Conservation (phyloP, 2,329 filamentous ascomycete genomes). For the Fusarium devonianum region DNA sequence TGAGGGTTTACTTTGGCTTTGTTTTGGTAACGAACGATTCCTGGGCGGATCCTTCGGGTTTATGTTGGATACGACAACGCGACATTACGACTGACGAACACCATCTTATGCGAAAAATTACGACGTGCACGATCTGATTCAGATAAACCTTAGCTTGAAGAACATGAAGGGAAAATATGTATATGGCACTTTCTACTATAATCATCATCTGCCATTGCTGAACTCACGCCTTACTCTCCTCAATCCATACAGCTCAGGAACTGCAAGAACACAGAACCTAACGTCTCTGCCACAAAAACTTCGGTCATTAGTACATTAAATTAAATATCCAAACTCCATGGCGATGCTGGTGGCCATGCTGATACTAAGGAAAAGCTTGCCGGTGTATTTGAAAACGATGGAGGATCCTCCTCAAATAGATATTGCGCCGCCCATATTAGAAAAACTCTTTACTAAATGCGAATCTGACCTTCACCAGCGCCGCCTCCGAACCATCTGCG, state of each 20-base stretch:
- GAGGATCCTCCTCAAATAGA: conserved; percentile 5
- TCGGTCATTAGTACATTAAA: conserved; percentile 11
- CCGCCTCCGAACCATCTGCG: conserved; percentile 66
- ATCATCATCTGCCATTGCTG: too few relatives aligned
- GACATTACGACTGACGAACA: conserved; percentile 30
- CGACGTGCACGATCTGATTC: conserved; percentile 21
- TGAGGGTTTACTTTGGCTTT: conserved; percentile 1
- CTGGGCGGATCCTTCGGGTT: too few relatives aligned
- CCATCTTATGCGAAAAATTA: conserved; percentile 14
- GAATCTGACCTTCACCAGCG: conserved; percentile 46
- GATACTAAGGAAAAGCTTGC: conserved; percentile 19
- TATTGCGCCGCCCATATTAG: conserved; percentile 13
- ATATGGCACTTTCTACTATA: conserved; percentile 9
- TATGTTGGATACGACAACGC: conserved; percentile 5
- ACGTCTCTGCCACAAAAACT: too few relatives aligned
- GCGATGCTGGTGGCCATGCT: conserved; percentile 19
- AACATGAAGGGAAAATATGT: conserved; percentile 19
- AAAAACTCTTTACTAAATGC: conserved; percentile 29
- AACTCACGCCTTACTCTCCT: too few relatives aligned
- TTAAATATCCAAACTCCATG: conserved; percentile 32
- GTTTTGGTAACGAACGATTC: too few relatives aligned
- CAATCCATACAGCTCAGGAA: too few relatives aligned
- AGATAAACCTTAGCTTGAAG: conserved; percentile 10
- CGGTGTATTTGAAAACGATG: conserved; percentile 21
- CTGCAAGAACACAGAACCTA: not conserved